Conservation (phyloP, 2,329 filamentous ascomycete species). For the Colletotrichum tamarilloi region DNA sequence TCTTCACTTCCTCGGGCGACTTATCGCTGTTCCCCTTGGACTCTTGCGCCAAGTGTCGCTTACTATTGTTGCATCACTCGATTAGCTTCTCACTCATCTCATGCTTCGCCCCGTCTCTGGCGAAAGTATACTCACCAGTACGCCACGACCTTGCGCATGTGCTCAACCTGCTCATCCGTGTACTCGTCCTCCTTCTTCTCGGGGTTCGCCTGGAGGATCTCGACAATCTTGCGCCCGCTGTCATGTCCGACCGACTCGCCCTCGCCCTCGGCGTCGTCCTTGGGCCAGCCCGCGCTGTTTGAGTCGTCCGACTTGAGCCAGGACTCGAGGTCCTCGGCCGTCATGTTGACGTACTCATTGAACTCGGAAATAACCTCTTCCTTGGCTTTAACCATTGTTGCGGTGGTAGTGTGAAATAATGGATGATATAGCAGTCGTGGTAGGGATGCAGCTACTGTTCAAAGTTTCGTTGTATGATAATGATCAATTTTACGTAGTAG, state of each 20-base stretch:
- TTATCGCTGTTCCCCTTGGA: constrained; percentile 67
- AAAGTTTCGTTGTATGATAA: background rate
- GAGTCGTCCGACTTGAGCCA: constrained; percentile 72
- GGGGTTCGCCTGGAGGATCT: constrained; percentile 72
- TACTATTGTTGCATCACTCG: constrained; percentile 46
- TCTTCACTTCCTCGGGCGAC: constrained; percentile 53
- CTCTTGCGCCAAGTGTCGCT: constrained; percentile 75
- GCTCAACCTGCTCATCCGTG: constrained; percentile 63
- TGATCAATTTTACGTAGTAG: background rate
- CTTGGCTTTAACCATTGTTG: constrained; percentile 39
- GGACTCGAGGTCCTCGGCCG: constrained; percentile 65
- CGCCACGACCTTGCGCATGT: constrained; percentile 72
- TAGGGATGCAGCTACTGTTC: background rate
- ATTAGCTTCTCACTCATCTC: background rate
- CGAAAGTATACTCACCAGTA: constrained; percentile 58
- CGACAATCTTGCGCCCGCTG: constrained; percentile 71
- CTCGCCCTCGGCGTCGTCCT: constrained; percentile 62
- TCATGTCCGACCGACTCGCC: constrained; percentile 73
- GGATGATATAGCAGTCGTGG: background rate
- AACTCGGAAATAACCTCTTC: constrained; percentile 63
- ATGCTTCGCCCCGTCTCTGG: background rate
- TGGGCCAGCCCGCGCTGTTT: constrained; percentile 68
- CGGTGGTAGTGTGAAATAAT: background rate
- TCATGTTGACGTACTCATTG: constrained; percentile 76
- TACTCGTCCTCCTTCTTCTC: constrained; percentile 67